Evolutionary conservation across 805 yeast genomes (phyloP).

Genomic region (Candida yuanshanica): DNA sequence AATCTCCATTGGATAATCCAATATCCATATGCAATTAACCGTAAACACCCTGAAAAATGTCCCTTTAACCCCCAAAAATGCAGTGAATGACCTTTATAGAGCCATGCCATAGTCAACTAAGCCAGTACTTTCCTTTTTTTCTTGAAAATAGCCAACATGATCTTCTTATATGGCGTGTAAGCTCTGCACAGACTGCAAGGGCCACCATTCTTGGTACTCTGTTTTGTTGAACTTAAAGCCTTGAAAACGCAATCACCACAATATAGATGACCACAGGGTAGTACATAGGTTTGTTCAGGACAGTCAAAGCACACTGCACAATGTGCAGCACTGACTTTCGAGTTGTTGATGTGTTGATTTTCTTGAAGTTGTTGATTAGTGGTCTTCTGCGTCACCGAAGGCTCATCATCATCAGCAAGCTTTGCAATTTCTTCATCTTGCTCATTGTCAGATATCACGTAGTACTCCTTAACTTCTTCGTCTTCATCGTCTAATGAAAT

Average conservation of each 20-base stretch:
- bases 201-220: slow-evolving; percentile 26
- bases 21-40: not conserved
- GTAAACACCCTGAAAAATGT: not conserved
- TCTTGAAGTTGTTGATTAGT: slow-evolving; percentile 29
- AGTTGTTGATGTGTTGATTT: slow-evolving; percentile 7
- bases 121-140: slow-evolving; percentile 20
- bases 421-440: slow-evolving; percentile 15
- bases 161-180: slow-evolving; percentile 27
- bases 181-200: slow-evolving; percentile 39
- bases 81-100: not conserved
- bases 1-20: too few species aligned
- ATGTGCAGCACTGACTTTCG: slow-evolving; percentile 15
- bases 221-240: slow-evolving; percentile 33
- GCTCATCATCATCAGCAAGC: slow-evolving; percentile 8
- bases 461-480: slow-evolving; percentile 14
- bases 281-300: slow-evolving; percentile 40
- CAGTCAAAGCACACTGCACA: slow-evolving; percentile 57
- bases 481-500: slow-evolving; percentile 12
- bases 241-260: slow-evolving; percentile 49
- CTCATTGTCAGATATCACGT: slow-evolving; percentile 17
- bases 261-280: slow-evolving; percentile 55
- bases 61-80: not conserved
- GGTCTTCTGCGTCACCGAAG: slow-evolving; percentile 21
- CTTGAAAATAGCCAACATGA: slow-evolving; percentile 27
- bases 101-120: not conserved